Evolutionary conservation across 2,329 filamentous ascomycete genomes (phyloP), one percentile per base, ranked within the genome.

Genomic region (Colletotrichum endophyticum): DNA sequence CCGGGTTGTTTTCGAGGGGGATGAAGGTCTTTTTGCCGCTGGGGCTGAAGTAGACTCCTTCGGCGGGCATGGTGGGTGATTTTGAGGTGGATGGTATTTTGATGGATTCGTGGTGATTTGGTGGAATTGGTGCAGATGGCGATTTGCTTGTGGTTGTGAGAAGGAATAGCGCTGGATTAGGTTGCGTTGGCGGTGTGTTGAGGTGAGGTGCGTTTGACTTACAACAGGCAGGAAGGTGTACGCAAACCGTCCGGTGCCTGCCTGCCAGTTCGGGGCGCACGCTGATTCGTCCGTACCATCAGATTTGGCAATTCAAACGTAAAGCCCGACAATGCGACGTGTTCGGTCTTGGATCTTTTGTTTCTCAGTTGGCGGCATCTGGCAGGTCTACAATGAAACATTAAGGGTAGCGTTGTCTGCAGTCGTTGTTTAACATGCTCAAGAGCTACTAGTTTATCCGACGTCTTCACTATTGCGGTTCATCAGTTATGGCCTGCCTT

Each of bases 1-100:
- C 93, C 1, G 95, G 95, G 84, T 96, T 95, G 84, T 90, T 90
- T 79, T 91, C 88, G 11, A 87, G 82, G 2, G 85, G 85, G 25
- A 87, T 85, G 62, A 87, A 82, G 30, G 77, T 79, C 78, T 87
- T 87, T 44, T 80, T 81, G 28, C 83, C 83, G 5, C 71, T 69
- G 27, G 82, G 80, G 12, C 78, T 74, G n/a, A 81, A 76, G 73
- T 78, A 80, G 11, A 84, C 83, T 36, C 73, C 73, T 16, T 76
- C 73, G 30, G 59, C 57, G 1, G 82, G 80, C 83, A 84, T 84
- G 4, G 2, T 44, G 2, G n/a, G 11, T 28, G 3, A 0, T 44
- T n/a, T 44, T 15, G 15, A 6, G 62, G 8, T 44, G 3, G 34
- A 27, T 11, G 12, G n/a, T 39, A 2, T 19, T 28, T 34, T 13